Evolutionary conservation across 2,329 filamentous ascomycete species (phyloP).

Genomic region (Nannizziopsis arthrosporioides): DNA sequence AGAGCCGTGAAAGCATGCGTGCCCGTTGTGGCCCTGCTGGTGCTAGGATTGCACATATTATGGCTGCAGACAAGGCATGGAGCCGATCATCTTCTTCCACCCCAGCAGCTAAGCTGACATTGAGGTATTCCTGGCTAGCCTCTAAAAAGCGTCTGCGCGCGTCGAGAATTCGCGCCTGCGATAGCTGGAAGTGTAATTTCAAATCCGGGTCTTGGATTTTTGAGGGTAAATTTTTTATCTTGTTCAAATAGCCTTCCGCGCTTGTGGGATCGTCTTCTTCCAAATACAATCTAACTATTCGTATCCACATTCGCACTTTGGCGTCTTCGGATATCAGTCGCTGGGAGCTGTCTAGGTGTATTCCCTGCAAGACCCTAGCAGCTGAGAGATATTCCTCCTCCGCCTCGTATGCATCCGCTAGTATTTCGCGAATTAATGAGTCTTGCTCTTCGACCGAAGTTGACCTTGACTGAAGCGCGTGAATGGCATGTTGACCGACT

Average conservation of each 20-base stretch:
- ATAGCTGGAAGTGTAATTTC: constrained; percentile 76
- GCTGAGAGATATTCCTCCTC: constrained; percentile 71
- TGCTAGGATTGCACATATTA: constrained; percentile 84
- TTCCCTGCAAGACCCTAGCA: constrained; percentile 65
- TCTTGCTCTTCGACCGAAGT: constrained; percentile 77
- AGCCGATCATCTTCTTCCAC: constrained; percentile 82
- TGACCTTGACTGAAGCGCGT: constrained; percentile 53
- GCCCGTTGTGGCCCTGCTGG: constrained; percentile 79
- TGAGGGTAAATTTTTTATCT: constrained; percentile 72
- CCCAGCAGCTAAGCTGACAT: constrained; percentile 62
- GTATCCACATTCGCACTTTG: constrained; percentile 77
- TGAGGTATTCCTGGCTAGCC: constrained; percentile 77
- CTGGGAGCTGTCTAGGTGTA: constrained; percentile 81
- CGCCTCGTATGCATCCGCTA: constrained; percentile 71
- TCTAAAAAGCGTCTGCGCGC: constrained; percentile 80
- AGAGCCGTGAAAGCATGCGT: constrained; percentile 66
- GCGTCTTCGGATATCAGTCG: constrained; percentile 70
- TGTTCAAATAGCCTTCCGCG: constrained; percentile 82
- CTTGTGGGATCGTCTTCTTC: constrained; percentile 83
- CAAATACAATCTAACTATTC: constrained; percentile 85
- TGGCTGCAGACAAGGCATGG: constrained; percentile 71
- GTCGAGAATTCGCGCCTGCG: constrained; percentile 85
- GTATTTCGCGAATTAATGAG: constrained; percentile 60
- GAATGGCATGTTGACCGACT: constrained; percentile 62
- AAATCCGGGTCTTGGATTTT: constrained; percentile 62